Conservation (phyloP, 208 protist species). For the Crithidia expoeki region DNA sequence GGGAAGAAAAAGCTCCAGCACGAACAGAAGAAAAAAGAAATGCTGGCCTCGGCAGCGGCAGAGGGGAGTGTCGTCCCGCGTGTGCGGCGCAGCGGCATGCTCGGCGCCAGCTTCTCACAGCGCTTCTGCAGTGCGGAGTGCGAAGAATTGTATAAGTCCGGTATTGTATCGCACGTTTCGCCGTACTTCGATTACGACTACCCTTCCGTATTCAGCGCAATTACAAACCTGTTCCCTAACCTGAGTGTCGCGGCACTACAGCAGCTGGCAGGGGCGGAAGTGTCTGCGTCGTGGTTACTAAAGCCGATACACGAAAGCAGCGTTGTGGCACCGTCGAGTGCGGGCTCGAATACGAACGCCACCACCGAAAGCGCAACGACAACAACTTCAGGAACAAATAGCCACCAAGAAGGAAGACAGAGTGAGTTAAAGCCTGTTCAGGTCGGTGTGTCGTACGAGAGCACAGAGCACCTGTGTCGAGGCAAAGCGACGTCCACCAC, state of each 20-base stretch:
- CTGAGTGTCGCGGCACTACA: constrained; percentile 51
- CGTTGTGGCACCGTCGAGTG: too few relatives aligned
- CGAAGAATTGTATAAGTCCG: constrained; percentile 41
- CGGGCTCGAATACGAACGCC: background rate
- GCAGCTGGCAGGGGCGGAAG: constrained; percentile 58
- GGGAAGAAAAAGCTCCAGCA: constrained; percentile 16
- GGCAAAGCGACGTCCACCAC: background rate
- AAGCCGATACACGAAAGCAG: constrained; percentile 14
- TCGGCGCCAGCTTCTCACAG: constrained; percentile 39
- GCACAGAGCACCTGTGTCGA: background rate
- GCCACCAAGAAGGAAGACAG: background rate
- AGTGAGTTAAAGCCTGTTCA: constrained; percentile 19
- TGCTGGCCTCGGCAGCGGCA: background rate
- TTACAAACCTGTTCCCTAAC: constrained; percentile 71
- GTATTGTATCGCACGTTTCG: constrained; percentile 32
- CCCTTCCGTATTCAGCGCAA: constrained; percentile 37
- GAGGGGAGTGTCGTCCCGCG: background rate
- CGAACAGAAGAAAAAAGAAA: constrained; percentile 6
- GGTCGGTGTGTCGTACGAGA: constrained; percentile 24
- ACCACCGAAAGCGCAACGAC: too few relatives aligned
- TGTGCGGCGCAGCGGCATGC: constrained; percentile 19
- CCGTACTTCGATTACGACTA: constrained; percentile 43
- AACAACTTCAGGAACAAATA: too few relatives aligned
- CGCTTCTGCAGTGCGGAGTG: constrained; percentile 78
- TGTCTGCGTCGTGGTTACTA: constrained; percentile 15